Base-by-base conservation (phyloP, 169 alveolate species). In the Prorocentrum cordatum region DNA sequence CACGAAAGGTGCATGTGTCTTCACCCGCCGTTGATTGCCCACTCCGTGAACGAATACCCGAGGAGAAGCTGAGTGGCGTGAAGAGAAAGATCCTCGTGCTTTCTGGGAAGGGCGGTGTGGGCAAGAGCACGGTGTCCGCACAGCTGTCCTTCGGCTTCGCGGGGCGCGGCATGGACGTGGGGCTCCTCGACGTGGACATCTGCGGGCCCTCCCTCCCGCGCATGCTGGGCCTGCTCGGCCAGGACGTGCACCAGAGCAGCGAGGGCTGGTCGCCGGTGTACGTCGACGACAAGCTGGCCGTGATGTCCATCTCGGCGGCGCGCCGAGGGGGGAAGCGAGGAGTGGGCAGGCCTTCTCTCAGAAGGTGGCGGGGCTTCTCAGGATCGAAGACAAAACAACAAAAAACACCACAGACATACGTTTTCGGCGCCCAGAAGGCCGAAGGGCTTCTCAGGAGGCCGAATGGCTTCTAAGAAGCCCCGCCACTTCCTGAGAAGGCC, bases 141-240 rank as follows among this genome's bases (percentile, higher is more conserved):
- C 98, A 98, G 94, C 91, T 98, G 31, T 70, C 93, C 35, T 89
- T 89, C 50, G 92, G 84, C 3, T 85, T 85, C 67, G 36, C 92
- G 2, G 83, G 71, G 27, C 73, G 82, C 4, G 66, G 75, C 62
- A 84, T 61, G 80, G 92, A 50, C n/a, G 83, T 64, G 42, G 84
- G 80, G 1, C 93, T 98, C 26, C 93, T 97, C 58, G 99, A 98
- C 92, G 95, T 98, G 22, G 99, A 98, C 90, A 97, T 98, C 45
- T 97, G 99, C 61, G 99, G 99, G 1, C 99, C 99, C 31, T 95
- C 98, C 35, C 95, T 97, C 70, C 99, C 99, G 3, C 94, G 97
- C 68, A 96, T 98, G 99, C 94, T 97, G 93, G 96, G 96, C 42
- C 94, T 97, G 64, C 94, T 93, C 72, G 95, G 94, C 62, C 94